These are phyloP conservation scores for Alternaria metachromatica DNA, from an alignment of 2,329 filamentous ascomycete species.

Conservation along the genomic window DNA sequence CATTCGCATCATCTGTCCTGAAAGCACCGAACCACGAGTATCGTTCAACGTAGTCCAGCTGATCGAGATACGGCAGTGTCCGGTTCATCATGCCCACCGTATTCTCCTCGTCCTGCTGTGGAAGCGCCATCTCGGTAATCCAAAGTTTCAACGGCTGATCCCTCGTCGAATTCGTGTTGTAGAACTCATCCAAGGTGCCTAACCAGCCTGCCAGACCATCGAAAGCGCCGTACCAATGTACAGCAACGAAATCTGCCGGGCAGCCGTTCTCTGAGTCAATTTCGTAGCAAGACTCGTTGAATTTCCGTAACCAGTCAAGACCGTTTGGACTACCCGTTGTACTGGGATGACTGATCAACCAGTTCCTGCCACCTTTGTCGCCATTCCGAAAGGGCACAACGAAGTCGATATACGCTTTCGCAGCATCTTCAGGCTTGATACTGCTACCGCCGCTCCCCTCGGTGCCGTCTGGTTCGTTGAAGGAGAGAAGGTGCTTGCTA, in stretches of 20 bases:
- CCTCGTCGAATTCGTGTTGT: slow-evolving; percentile 56
- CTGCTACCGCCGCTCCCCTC: slow-evolving; percentile 66
- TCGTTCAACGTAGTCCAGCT: slow-evolving; percentile 55
- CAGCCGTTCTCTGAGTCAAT: slow-evolving; percentile 52
- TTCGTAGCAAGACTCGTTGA: slow-evolving; percentile 65
- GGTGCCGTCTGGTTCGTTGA: slow-evolving; percentile 80
- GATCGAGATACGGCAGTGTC: slow-evolving; percentile 72
- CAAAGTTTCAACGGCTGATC: slow-evolving; percentile 62
- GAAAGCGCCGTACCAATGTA: slow-evolving; percentile 69
- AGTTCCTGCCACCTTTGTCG: slow-evolving; percentile 57
- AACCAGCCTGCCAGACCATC: slow-evolving; percentile 71
- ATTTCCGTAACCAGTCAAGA: slow-evolving; percentile 71
- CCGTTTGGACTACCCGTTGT: slow-evolving; percentile 69
- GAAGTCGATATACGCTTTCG: slow-evolving; percentile 72
- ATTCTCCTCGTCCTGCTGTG: slow-evolving; percentile 60
- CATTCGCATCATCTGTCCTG: slow-evolving; percentile 40
- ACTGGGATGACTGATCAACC: slow-evolving; percentile 71
- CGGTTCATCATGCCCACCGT: slow-evolving; percentile 75
- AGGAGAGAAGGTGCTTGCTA: slow-evolving; percentile 71
- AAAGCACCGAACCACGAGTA: slow-evolving; percentile 48
- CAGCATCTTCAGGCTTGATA: slow-evolving; percentile 67
- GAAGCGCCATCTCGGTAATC: slow-evolving; percentile 78
- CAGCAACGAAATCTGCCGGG: slow-evolving; percentile 58
- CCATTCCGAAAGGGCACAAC: slow-evolving; percentile 70
- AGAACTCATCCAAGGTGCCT: slow-evolving; percentile 63